Evolutionary conservation across 2,329 filamentous ascomycete species (phyloP).

Genomic region (Arthrobotrys pseudoclavata): DNA sequence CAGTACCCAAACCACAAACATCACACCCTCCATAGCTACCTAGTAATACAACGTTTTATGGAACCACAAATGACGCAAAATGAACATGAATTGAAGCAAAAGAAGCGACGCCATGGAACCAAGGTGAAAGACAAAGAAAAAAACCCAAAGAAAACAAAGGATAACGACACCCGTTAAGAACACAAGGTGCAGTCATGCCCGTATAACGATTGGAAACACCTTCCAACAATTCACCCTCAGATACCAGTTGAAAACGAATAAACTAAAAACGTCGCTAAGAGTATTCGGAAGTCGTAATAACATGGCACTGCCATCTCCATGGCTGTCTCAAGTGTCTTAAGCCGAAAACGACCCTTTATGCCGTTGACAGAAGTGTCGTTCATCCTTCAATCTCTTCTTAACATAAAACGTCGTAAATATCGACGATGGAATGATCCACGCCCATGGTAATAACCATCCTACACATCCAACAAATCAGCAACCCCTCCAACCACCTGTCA

Average conservation of each 20-base stretch:
- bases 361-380: constrained; percentile 53
- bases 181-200: neutral
- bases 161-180: neutral
- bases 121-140: neutral
- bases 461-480: constrained; percentile 22
- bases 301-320: neutral
- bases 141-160: neutral
- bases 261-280: too few species aligned
- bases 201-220: neutral
- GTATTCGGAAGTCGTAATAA: neutral
- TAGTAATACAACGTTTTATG: constrained; percentile 53
- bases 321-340: neutral
- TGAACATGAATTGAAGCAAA: constrained; percentile 5
- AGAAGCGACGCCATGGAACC: neutral
- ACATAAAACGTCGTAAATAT: constrained; percentile 58
- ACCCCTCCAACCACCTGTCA: neutral
- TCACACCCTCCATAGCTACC: neutral
- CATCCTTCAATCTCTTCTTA: constrained; percentile 58
- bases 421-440: constrained; percentile 53
- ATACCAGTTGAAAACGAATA: neutral
- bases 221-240: neutral
- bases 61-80: constrained; percentile 23
- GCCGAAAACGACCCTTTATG: constrained; percentile 55
- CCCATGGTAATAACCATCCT: constrained; percentile 57
- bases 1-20: neutral